Evolutionary conservation across 2,329 filamentous ascomycete genomes (phyloP).

Genomic region (Catunica adiposa): DNA sequence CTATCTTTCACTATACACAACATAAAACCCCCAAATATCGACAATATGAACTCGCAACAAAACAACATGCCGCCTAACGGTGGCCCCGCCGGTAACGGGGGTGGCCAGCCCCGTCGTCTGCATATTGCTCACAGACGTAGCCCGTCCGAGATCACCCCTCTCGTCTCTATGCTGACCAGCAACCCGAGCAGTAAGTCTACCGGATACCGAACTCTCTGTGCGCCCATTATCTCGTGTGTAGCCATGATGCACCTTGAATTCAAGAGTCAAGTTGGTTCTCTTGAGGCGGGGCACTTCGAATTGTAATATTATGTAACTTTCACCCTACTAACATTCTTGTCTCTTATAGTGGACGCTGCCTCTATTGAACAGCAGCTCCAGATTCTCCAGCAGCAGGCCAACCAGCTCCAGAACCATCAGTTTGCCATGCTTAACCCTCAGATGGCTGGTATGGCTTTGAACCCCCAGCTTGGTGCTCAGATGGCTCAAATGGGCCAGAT

Average conservation of each 20-base stretch:
- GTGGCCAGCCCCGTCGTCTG: constrained; percentile 51
- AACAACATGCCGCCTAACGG: constrained; percentile 39
- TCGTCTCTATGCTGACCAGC: constrained; percentile 77
- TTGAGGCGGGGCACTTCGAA: too few relatives aligned
- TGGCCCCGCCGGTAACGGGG: constrained; percentile 24
- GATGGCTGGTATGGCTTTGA: not conserved
- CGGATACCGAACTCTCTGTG: too few relatives aligned
- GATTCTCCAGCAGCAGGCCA: not conserved
- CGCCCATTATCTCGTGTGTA: not conserved
- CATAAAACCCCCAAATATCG: not conserved
- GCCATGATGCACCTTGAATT: not conserved
- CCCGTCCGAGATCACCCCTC: constrained; percentile 87
- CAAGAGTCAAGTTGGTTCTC: not conserved
- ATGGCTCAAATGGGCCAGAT: constrained; percentile 28
- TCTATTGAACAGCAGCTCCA: not conserved
- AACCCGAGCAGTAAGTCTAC: constrained; percentile 42
- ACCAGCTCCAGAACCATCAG: not conserved
- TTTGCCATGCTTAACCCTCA: not conserved
- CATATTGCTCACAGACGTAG: constrained; percentile 96
- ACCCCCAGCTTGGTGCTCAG: not conserved
- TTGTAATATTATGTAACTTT: too few relatives aligned
- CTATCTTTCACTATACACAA: not conserved
- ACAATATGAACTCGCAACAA: not conserved
- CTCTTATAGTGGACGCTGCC: not conserved
- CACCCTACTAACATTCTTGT: not conserved